A percentile compares a stretch with the other conserved stretches of the same genome.
These are phyloP conservation scores for Achlya hypogyna DNA, from an alignment of 352 stramenopile species.

Conservation along the genomic window DNA sequence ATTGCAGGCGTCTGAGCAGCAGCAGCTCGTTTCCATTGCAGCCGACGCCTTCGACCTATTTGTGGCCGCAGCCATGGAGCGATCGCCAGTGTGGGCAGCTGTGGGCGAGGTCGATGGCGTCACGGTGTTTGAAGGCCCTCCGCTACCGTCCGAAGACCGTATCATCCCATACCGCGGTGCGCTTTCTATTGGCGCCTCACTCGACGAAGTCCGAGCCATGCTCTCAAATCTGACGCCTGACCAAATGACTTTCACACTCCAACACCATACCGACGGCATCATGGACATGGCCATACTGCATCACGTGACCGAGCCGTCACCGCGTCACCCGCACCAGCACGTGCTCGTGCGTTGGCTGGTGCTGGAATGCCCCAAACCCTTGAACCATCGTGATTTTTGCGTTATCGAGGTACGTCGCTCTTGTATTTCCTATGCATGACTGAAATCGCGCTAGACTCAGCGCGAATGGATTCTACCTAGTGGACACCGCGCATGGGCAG, in stretches of 20 bases:
- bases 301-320: neutral
- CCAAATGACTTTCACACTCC: neutral
- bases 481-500: neutral
- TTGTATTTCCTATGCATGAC: neutral
- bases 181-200: neutral
- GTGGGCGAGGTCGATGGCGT: neutral
- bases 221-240: neutral
- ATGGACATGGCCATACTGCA: neutral
- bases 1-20: neutral
- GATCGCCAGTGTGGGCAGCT: neutral
- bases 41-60: neutral
- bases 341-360: neutral
- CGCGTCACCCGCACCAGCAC: neutral
- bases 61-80: neutral
- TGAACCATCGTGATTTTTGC: neutral
- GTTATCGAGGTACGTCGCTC: neutral
- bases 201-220: constrained; percentile 1
- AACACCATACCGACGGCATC: neutral
- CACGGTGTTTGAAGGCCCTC: neutral
- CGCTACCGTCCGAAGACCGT: neutral
- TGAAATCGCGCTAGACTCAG: constrained; percentile 1
- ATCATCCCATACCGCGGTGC: neutral
- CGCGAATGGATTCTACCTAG: neutral
- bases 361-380: neutral
- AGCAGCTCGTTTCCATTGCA: neutral